phyloP scores from a whole-genome alignment of 768 basidiomycete species.

The Lentinula detonsa region DNA sequence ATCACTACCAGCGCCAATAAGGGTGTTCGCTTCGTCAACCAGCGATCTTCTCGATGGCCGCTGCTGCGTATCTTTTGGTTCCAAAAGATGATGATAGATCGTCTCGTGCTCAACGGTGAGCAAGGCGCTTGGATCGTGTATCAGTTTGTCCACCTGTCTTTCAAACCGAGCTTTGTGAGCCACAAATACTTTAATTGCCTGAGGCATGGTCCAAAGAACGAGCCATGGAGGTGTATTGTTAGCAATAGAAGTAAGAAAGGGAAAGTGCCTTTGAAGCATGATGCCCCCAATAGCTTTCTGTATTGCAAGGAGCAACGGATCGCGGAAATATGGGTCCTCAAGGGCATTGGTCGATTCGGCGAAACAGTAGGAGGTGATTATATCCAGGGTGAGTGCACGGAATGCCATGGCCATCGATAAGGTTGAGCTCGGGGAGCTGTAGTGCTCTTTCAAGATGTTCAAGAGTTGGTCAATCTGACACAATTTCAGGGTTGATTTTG shows the following conservation, averaged over 20 bases:
- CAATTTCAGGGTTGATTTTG: background rate
- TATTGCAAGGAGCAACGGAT: slow-evolving; percentile 26
- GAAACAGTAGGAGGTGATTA: slow-evolving; percentile 37
- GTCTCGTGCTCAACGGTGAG: slow-evolving; percentile 11
- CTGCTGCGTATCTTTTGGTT: slow-evolving; percentile 1
- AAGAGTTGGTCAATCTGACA: slow-evolving; percentile 27
- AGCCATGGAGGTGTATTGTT: slow-evolving; percentile 10
- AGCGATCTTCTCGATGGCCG: slow-evolving; percentile 11
- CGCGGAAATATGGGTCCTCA: slow-evolving; percentile 24
- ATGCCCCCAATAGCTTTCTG: slow-evolving; percentile 21
- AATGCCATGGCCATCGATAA: slow-evolving; percentile 34
- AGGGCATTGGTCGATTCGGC: slow-evolving; percentile 25
- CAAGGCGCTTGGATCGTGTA: slow-evolving; percentile 8
- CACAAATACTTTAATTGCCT: slow-evolving; percentile 9
- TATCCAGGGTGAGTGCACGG: slow-evolving; percentile 34
- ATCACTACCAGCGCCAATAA: slow-evolving; percentile 33
- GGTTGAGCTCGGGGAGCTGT: slow-evolving; percentile 13
- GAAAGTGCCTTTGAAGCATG: slow-evolving; percentile 26
- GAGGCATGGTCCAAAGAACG: slow-evolving; percentile 1
- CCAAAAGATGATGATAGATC: slow-evolving; percentile 17
- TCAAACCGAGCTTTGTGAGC: slow-evolving; percentile 9
- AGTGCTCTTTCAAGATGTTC: slow-evolving; percentile 9
- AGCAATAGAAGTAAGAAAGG: slow-evolving; percentile 17
- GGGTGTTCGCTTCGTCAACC: slow-evolving; percentile 28
- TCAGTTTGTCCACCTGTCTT: slow-evolving; percentile 11